A percentile compares a stretch with the other conserved stretches of the same genome.
Conservation (phyloP, 371 early-diverging fungal genomes). For the Funneliformis caledonium region DNA sequence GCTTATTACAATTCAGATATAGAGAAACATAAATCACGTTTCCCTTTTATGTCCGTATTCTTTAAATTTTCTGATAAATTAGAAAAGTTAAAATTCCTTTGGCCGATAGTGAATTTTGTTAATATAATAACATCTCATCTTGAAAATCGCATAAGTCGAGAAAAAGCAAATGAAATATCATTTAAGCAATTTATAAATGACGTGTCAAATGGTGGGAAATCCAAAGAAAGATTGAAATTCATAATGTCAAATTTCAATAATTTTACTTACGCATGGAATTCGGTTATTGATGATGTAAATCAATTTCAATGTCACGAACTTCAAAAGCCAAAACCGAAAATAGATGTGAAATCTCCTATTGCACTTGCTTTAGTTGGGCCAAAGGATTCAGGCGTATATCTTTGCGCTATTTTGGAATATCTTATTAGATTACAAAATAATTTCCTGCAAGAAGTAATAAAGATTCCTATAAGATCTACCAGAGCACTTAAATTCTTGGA, state of each 20-base stretch:
- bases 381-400: slow-evolving; percentile 24
- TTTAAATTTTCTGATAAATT: slow-evolving; percentile 34
- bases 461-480: slow-evolving; percentile 1
- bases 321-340: slow-evolving; percentile 1
- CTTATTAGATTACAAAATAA: slow-evolving; percentile 35
- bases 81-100: not conserved
- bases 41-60: slow-evolving; percentile 28
- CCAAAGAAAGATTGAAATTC: not conserved
- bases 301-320: slow-evolving; percentile 34
- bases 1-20: slow-evolving; percentile 11
- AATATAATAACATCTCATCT: slow-evolving; percentile 12
- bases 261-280: slow-evolving; percentile 38
- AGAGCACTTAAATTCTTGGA: slow-evolving; percentile 30
- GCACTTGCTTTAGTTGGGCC: slow-evolving; percentile 28
- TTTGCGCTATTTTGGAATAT: slow-evolving; percentile 35
- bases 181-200: slow-evolving; percentile 27
- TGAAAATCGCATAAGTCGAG: slow-evolving; percentile 28
- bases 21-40: not conserved
- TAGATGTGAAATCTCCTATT: not conserved
- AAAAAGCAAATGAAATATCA: slow-evolving; percentile 20
- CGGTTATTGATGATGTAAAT: slow-evolving; percentile 15
- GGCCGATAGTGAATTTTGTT: slow-evolving; percentile 34
- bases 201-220: not conserved
- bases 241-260: slow-evolving; percentile 6
- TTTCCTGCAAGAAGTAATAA: slow-evolving; percentile 23